Conservation (phyloP, 345 rosid genomes). For the Camelina sativa region DNA sequence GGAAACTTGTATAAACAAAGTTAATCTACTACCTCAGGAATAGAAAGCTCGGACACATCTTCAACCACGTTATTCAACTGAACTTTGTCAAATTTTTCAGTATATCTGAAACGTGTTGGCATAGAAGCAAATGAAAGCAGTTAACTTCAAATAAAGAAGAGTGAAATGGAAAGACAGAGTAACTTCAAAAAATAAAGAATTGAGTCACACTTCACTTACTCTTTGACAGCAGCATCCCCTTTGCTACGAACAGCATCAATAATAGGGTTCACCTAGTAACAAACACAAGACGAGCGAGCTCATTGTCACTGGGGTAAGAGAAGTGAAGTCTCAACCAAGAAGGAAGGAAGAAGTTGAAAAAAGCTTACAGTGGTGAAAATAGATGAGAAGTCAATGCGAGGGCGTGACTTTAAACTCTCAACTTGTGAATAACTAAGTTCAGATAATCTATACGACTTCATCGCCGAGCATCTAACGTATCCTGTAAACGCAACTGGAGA, state of each 20-base stretch:
- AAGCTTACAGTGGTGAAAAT: conserved; percentile 61
- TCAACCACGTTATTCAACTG: conserved; percentile 61
- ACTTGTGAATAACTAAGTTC: conserved; percentile 64
- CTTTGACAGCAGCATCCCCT: conserved; percentile 89
- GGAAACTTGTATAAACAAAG: not conserved
- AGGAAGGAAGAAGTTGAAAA: not conserved
- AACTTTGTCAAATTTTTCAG: conserved; percentile 83
- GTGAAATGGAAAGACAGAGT: not conserved
- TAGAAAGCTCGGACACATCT: conserved; percentile 65
- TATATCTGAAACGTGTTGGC: conserved; percentile 54
- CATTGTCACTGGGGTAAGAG: not conserved
- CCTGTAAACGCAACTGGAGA: conserved; percentile 38
- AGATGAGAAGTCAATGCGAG: conserved; percentile 83
- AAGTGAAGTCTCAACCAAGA: not conserved
- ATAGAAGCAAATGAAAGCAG: too few relatives aligned
- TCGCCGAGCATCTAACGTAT: conserved; percentile 54
- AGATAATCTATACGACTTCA: conserved; percentile 79
- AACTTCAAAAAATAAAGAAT: not conserved
- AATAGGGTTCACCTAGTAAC: conserved; percentile 69
- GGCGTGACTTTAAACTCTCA: conserved; percentile 69
- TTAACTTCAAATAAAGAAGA: not conserved
- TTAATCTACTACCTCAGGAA: conserved; percentile 60
- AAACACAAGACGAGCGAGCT: not conserved
- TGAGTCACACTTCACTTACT: conserved; percentile 52
- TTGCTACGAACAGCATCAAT: conserved; percentile 71